A percentile compares a stretch with the other conserved stretches of the same genome.
Evolutionary conservation across 2,329 filamentous ascomycete species (phyloP).

Genomic region (Colletotrichum theobromicola): DNA sequence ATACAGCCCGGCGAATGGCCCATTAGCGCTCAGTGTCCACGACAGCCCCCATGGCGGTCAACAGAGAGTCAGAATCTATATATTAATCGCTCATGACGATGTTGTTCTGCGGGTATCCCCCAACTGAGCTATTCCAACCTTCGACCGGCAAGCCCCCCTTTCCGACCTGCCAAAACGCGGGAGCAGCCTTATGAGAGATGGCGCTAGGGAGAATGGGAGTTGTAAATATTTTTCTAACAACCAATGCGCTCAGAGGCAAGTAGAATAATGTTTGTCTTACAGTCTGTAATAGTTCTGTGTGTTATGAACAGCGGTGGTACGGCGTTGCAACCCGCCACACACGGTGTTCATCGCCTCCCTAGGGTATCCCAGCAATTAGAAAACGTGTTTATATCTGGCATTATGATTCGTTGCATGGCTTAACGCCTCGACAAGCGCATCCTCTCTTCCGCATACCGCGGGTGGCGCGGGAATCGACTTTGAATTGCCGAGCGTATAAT

Average conservation of each 20-base stretch:
- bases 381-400: not conserved
- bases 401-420: not conserved
- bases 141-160: fast-evolving
- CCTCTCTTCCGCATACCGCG: not conserved
- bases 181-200: not conserved
- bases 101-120: not conserved
- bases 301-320: not conserved
- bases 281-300: not conserved
- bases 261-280: not conserved
- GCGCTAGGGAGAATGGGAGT: fast-evolving
- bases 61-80: not conserved
- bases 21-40: not conserved
- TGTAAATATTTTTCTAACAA: not conserved
- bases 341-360: not conserved
- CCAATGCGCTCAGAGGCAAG: not conserved
- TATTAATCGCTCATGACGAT: not conserved
- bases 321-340: not conserved
- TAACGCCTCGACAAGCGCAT: not conserved
- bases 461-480: not conserved
- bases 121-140: too few relatives aligned
- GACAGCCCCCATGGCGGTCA: not conserved
- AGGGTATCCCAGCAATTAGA: not conserved
- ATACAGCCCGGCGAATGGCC: not conserved
- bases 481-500: not conserved
- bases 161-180: not conserved